Evolutionary conservation across 768 basidiomycete species (phyloP), one percentile per base, ranked within the genome.

Genomic region (Myochromella boudieri): DNA sequence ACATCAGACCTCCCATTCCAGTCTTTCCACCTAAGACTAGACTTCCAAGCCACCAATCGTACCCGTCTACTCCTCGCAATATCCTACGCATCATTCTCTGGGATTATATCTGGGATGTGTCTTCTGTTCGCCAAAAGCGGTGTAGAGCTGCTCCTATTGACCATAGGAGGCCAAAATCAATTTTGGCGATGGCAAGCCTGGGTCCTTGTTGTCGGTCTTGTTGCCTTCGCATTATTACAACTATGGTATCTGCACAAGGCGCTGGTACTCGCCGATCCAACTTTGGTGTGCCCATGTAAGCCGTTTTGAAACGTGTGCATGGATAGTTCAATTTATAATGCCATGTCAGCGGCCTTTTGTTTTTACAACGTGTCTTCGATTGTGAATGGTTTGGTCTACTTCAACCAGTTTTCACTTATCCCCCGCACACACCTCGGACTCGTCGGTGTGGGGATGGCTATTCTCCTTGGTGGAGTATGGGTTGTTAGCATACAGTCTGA

Each of bases 321-420:
- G n/a, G n/a, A n/a, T n/a, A n/a, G n/a, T n/a, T n/a, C n/a, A n/a
- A n/a, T n/a, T n/a, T n/a, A n/a, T n/a, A 17, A 31, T 56, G 7
- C 46, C 18, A 54, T 31, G 63, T 47, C 56, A 82, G 84, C 91
- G 61, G 92, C 93, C 4, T 97, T 95, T 68, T 95, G 92, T 65
- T 91, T 93, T 65, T 97, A 95, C 69, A 97, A 95, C 62, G 63
- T 95, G 11, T 91, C 91, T 2, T 91, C 89, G 18, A 95, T 97
- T 62, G 74, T 93, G 47, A 94, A 93, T 54, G 88, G 89, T 4
- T 75, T 95, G 43, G 80, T 95, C 36, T 97, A 94, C 65, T 97
- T 90, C 62, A 74, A 94, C 62, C 92, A 97, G 60, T 80, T 91
- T 59, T 75, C 80, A 14, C 72, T 82, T 18, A 84, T 97, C 28